Percentiles rank a stretch among this genome's conserved stretches.
phyloP scores from a whole-genome alignment of 768 basidiomycete genomes.

The Cantharellus cinnabarinus region DNA sequence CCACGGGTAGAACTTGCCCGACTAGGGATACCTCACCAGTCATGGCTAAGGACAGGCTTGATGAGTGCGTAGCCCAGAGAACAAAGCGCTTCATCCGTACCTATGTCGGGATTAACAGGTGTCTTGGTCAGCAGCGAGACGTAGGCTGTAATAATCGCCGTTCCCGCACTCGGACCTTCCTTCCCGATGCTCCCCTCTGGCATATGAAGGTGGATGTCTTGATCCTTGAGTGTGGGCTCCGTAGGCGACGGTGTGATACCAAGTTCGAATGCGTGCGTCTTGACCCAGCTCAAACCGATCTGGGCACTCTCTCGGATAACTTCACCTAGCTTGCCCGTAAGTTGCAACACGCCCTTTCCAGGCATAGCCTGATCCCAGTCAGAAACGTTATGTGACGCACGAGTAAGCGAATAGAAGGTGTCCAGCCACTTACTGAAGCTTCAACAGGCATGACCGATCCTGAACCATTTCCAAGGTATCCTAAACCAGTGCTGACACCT shows the following conservation, averaged over 20 bases:
- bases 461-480: slow-evolving; percentile 89
- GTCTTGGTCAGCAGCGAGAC: slow-evolving; percentile 82
- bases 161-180: slow-evolving; percentile 93
- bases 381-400: slow-evolving; percentile 1
- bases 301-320: slow-evolving; percentile 94
- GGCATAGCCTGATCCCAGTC: slow-evolving; percentile 58
- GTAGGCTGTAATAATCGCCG: slow-evolving; percentile 77
- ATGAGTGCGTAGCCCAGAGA: not conserved
- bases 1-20: slow-evolving; percentile 90
- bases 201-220: slow-evolving; percentile 93
- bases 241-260: slow-evolving; percentile 56
- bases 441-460: slow-evolving; percentile 97
- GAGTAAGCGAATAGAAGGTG: not conserved
- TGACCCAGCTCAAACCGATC: slow-evolving; percentile 86
- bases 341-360: slow-evolving; percentile 75
- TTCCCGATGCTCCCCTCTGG: slow-evolving; percentile 85
- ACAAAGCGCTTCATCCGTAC: slow-evolving; percentile 23
- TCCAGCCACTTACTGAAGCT: slow-evolving; percentile 45
- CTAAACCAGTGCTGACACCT: slow-evolving; percentile 86
- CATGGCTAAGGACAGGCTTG: slow-evolving; percentile 48
- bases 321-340: slow-evolving; percentile 95
- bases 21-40: slow-evolving; percentile 95
- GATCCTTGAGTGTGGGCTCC: slow-evolving; percentile 65
- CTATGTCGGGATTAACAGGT: slow-evolving; percentile 68
- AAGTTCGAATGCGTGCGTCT: slow-evolving; percentile 70